A percentile compares a stretch with the other conserved stretches of the same genome.
phyloP scores from a whole-genome alignment of 2,329 filamentous ascomycete species.

The Juglanconis oblonga region DNA sequence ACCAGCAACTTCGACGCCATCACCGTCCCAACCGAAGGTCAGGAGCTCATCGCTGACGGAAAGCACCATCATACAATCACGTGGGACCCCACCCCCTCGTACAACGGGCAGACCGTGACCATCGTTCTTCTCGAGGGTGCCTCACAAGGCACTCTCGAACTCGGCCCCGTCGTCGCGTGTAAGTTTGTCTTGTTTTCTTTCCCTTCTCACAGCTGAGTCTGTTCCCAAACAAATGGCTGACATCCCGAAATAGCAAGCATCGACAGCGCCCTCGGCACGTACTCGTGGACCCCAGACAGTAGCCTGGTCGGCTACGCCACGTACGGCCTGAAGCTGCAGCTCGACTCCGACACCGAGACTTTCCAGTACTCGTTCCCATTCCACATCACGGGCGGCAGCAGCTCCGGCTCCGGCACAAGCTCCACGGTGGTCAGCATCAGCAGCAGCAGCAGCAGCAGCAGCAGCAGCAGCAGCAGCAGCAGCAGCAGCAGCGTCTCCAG shows the following conservation, averaged over 20 bases:
- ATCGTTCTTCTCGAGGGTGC: slow-evolving; percentile 55
- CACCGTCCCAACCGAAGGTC: slow-evolving; percentile 40
- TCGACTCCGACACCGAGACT: slow-evolving; percentile 42
- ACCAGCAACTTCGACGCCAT: slow-evolving; percentile 56
- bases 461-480: slow-evolving; percentile 23
- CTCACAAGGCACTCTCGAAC: slow-evolving; percentile 36
- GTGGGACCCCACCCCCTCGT: slow-evolving; percentile 44
- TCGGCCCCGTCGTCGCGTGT: neutral
- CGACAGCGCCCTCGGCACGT: slow-evolving; percentile 41
- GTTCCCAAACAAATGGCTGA: neutral
- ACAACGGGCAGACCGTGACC: slow-evolving; percentile 40
- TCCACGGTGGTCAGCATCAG: slow-evolving; percentile 20
- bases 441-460: slow-evolving; percentile 22
- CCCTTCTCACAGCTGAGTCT: neutral
- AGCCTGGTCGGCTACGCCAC: slow-evolving; percentile 41
- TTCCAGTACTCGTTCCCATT: slow-evolving; percentile 66
- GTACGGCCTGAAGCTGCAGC: slow-evolving; percentile 57
- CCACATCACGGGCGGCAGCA: slow-evolving; percentile 39
- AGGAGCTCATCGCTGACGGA: slow-evolving; percentile 46
- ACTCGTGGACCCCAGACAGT: slow-evolving; percentile 48
- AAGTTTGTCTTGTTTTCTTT: neutral
- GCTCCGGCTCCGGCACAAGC: slow-evolving; percentile 19
- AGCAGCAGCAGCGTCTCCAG: slow-evolving; percentile 26
- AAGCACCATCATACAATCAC: slow-evolving; percentile 41
- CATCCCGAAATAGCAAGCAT: slow-evolving; percentile 39